Conservation (phyloP, 164 flowering plant species). For the Vitis rupestris region DNA sequence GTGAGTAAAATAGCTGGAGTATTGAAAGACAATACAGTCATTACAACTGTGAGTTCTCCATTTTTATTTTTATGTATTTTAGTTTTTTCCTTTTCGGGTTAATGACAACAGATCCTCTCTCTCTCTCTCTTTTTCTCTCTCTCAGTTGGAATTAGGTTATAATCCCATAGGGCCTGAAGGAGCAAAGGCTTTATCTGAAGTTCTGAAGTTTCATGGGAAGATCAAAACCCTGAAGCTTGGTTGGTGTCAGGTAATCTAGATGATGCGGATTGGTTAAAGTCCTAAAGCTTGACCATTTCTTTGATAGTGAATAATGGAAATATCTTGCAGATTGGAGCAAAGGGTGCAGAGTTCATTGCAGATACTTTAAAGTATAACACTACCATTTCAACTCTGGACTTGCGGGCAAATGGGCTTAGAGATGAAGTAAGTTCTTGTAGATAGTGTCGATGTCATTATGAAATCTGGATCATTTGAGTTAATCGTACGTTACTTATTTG, state of each 20-base stretch:
- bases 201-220: slow-evolving; percentile 90
- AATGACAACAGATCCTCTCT: neutral
- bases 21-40: slow-evolving; percentile 69
- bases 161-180: slow-evolving; percentile 98
- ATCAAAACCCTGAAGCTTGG: slow-evolving; percentile 85
- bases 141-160: slow-evolving; percentile 85
- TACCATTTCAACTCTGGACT: slow-evolving; percentile 75
- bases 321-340: slow-evolving; percentile 78
- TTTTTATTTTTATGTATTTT: slow-evolving; percentile 5
- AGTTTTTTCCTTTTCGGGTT: neutral
- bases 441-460: neutral
- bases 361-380: slow-evolving; percentile 82
- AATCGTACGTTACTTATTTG: neutral
- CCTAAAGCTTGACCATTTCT: neutral
- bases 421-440: slow-evolving; percentile 63
- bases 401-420: slow-evolving; percentile 90
- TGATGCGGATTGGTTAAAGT: neutral
- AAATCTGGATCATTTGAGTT: neutral
- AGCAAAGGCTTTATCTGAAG: slow-evolving; percentile 75
- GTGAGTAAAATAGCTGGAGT: slow-evolving; percentile 57
- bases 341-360: slow-evolving; percentile 86
- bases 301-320: neutral
- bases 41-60: slow-evolving; percentile 58
- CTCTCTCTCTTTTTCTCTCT: slow-evolving; percentile 6
- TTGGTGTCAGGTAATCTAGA: slow-evolving; percentile 87